phyloP scores from a whole-genome alignment of 1,284 basidiomycete species.

The Rhodofomes roseus region DNA sequence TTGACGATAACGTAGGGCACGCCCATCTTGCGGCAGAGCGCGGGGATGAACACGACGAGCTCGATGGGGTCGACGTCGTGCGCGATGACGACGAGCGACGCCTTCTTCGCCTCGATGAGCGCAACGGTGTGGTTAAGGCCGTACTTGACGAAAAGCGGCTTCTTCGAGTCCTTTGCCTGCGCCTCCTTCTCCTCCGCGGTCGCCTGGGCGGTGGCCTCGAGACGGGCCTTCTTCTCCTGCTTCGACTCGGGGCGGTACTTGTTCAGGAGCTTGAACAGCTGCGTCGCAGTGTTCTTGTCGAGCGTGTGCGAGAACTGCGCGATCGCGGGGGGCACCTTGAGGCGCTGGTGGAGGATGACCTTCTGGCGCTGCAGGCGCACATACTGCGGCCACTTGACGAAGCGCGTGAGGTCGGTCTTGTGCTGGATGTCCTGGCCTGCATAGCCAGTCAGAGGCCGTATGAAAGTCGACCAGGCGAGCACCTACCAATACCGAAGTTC shows the following conservation, averaged over 20 bases:
- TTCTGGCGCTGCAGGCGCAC: slow-evolving; percentile 98
- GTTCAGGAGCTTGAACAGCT: slow-evolving; percentile 97
- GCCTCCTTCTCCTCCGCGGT: slow-evolving; percentile 79
- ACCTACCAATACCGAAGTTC: slow-evolving; percentile 94
- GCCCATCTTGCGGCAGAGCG: slow-evolving; percentile 99
- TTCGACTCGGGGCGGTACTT: slow-evolving; percentile 94
- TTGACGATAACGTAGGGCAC: slow-evolving; percentile 98
- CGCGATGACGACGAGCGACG: slow-evolving; percentile 92
- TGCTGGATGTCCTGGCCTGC: slow-evolving; percentile 93
- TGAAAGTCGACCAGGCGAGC: neutral
- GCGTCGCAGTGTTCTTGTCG: slow-evolving; percentile 99
- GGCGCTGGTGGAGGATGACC: slow-evolving; percentile 96
- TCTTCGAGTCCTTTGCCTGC: slow-evolving; percentile 78
- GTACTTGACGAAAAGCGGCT: slow-evolving; percentile 95
- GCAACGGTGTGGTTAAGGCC: slow-evolving; percentile 97
- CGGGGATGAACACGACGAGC: slow-evolving; percentile 96
- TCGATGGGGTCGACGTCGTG: slow-evolving; percentile 99
- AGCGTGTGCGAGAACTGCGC: slow-evolving; percentile 97
- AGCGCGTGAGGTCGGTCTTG: slow-evolving; percentile 90
- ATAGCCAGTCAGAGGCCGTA: neutral
- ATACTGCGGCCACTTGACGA: slow-evolving; percentile 99
- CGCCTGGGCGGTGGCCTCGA: slow-evolving; percentile 72
- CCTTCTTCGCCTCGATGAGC: slow-evolving; percentile 97
- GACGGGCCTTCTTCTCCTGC: slow-evolving; percentile 97
- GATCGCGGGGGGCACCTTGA: slow-evolving; percentile 98